Base-by-base conservation (phyloP, 1,139 yeast species). In the Kluyveromyces sp. region DNA sequence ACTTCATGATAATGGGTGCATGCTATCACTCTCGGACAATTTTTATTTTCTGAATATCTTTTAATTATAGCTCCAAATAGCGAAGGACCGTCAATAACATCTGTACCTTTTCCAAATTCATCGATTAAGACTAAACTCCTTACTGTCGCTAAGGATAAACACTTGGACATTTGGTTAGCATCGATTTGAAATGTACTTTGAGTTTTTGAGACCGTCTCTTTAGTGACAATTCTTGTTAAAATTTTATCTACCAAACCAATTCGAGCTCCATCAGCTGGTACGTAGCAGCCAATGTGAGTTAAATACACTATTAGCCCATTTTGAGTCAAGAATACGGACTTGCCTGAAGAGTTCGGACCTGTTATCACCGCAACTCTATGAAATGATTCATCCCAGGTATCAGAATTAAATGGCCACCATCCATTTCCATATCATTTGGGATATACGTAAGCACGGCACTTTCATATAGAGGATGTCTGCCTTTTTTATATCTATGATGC, bases 21-120 rank as follows among this genome's bases (percentile, higher is more conserved):
- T 2, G 71, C 58, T 3, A 73, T 42, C 0, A 66, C 55, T 41
- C 70, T 56, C 0, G 75, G 70, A 34, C 69, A 54, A 0, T 32
- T 37, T 0, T 40, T 33, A 0, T 44, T 38, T 2, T 46, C 39
- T 1, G 58, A 50, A 5, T 71, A 50, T 21, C 58, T 49, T 27
- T 60, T 60, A 8, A 74, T 52, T 8, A 69, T 55, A 0, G 74
- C 58, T 1, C 74, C 76, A 48, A 73, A 65, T 15, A 74, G 48
- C 0, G 75, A 66, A 0, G 75, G 74, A 0, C 78, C 78, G 51
- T 74, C 77, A 32, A 64, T 50, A 1, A 65, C 53, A 55, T 72
- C 76, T 0, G 77, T 75, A 0, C 79, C 80, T 45, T 74, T 71
- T 0, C 79, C 80, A 59, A 73, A 74, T 51, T 76, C 80, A 57